Percentiles rank a stretch among this genome's conserved stretches.
phyloP scores from a whole-genome alignment of 805 yeast genomes.

The Kluyveromyces siamensis region DNA sequence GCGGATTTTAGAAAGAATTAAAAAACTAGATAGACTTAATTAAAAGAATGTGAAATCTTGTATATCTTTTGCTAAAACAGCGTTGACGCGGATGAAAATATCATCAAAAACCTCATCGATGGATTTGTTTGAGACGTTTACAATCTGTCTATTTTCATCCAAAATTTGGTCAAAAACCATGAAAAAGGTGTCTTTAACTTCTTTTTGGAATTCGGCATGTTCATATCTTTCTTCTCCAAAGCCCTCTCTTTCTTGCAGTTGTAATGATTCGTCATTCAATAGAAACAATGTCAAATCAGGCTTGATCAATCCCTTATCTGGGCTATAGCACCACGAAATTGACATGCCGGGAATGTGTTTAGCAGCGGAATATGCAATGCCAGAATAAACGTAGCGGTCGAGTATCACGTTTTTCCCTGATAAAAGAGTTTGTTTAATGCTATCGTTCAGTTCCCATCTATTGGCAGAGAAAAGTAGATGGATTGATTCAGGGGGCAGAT shows the following conservation, averaged over 20 bases:
- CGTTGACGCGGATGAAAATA: conserved; percentile 33
- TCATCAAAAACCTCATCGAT: conserved; percentile 46
- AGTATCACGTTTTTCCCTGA: conserved; percentile 55
- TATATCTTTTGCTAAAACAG: conserved; percentile 2
- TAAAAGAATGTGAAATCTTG: conserved; percentile 11
- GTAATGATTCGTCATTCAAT: conserved; percentile 39
- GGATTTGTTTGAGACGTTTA: conserved; percentile 51
- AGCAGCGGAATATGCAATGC: conserved; percentile 86
- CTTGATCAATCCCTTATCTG: conserved; percentile 76
- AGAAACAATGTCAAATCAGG: conserved; percentile 83
- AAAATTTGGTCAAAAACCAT: conserved; percentile 33
- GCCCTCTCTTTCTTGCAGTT: conserved; percentile 49
- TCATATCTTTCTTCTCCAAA: conserved; percentile 97
- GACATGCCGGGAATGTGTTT: conserved; percentile 46
- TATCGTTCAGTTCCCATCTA: conserved; percentile 72
- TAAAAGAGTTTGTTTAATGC: conserved; percentile 32
- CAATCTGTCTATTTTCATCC: conserved; percentile 31
- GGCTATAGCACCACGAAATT: conserved; percentile 67
- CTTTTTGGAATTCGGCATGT: conserved; percentile 57
- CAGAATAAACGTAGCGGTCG: conserved; percentile 89
- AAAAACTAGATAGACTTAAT: conserved; percentile 54
- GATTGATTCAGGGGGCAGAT: conserved; percentile 66
- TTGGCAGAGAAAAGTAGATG: conserved; percentile 89
- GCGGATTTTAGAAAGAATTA: conserved; percentile 54
- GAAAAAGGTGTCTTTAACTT: conserved; percentile 55